A percentile compares a stretch with the other conserved stretches of the same genome.
Conservation (phyloP, 345 rosid species). For the Rhodamnia rubescens region DNA sequence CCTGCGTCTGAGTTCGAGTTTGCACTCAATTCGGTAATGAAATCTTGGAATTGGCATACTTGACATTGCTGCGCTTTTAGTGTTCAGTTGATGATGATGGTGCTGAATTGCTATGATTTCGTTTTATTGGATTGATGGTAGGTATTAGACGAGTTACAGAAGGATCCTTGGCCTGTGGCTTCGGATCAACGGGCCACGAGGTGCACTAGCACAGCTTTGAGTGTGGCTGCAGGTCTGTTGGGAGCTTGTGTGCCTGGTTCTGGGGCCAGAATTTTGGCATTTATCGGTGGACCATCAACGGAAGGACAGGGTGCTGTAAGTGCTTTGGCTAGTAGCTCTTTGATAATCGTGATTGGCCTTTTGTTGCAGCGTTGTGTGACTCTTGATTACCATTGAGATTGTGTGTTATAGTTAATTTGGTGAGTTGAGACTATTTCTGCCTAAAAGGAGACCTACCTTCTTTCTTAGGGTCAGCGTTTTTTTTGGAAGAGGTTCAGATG, state of each 20-base stretch:
- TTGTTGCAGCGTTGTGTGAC: neutral
- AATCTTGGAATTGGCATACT: neutral
- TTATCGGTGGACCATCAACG: slow-evolving; percentile 91
- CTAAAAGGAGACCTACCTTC: neutral
- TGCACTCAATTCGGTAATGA: slow-evolving; percentile 54
- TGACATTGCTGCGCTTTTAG: neutral
- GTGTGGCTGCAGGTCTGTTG: slow-evolving; percentile 73
- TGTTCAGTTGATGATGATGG: neutral
- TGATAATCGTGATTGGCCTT: neutral
- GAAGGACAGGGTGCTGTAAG: slow-evolving; percentile 83
- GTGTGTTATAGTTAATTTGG: neutral
- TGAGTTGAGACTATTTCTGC: neutral
- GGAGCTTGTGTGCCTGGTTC: slow-evolving; percentile 96
- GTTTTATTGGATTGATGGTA: slow-evolving; percentile 3
- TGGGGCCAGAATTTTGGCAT: slow-evolving; percentile 93
- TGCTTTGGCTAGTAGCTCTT: neutral
- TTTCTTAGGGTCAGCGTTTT: too few relatives aligned
- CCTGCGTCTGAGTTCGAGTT: slow-evolving; percentile 86
- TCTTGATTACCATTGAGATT: neutral
- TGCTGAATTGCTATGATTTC: neutral
- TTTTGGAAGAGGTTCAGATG: neutral
- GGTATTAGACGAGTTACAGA: slow-evolving; percentile 83
- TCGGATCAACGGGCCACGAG: slow-evolving; percentile 68
- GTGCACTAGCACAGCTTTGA: slow-evolving; percentile 85
- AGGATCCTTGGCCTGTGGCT: slow-evolving; percentile 72